Evolutionary conservation across 208 protist species (phyloP), one percentile per base, ranked within the genome.

Genomic region (Leptomonas pyrrhocoris): DNA sequence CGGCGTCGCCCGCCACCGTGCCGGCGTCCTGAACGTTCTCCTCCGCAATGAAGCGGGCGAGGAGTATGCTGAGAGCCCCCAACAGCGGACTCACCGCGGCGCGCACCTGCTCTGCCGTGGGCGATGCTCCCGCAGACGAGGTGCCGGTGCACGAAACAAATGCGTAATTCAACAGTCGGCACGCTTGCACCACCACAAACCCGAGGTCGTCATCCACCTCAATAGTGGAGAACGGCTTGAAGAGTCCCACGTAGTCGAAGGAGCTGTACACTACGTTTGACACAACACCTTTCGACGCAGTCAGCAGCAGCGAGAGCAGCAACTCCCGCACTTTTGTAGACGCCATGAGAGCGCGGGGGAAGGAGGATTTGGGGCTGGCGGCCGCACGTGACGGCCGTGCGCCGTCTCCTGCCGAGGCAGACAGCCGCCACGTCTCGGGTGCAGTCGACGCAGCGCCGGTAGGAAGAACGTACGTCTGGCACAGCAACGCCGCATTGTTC

Each of bases 21-120:
- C 7, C 31, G 9, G 16, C 27, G 7, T 31, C 54, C 40, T 54
- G 34, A 6, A 21, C 55, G 23, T 63, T 49, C 9, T 77, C 69
- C 28, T 51, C 55, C 21, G 61, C 76, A 34, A 82, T 67, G 67
- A 88, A 80, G 43, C 76, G 75, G 0, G 76, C 73, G 8, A 88
- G 69, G 18, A 83, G 73, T 38, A 84, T 62, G 65, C 65, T 79
- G 40, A 79, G 51, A 9, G 73, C 50, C 12, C 66, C 45, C 6
- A 68, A 31, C 43, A 79, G 25, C 64, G 64, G 49, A 31, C 50
- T 53, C 42, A 68, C 59, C 3, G 36, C 72, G 0, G 40, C 62
- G n/a, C 38, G 25, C 72, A 77, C 64, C 55, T 62, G 57, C 30
- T 46, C 57, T 8, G 46, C 36, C 6, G 46, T 30, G 0, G 59